Conservation (phyloP, 129 eudicot species). For the Flaveria trinervia region DNA sequence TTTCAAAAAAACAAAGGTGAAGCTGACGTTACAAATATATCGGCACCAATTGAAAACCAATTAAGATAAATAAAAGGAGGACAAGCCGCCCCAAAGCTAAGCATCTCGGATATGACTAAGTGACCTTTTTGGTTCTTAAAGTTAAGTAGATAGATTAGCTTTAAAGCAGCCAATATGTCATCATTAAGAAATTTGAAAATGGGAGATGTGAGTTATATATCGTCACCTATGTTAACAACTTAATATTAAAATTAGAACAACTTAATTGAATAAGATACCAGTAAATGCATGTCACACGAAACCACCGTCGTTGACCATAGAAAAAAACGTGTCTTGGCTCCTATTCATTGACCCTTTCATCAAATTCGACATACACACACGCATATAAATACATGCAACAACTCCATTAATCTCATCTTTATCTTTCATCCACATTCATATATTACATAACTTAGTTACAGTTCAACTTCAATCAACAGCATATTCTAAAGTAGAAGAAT, state of each 20-base stretch:
- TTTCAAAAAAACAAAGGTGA: no score
- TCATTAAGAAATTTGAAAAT: no score
- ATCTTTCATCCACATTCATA: background rate
- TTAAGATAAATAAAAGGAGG: no score
- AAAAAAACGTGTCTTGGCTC: constrained; percentile 22
- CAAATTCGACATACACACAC: background rate
- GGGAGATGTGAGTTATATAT: no score
- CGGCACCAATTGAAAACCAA: no score
- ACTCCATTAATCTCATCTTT: background rate
- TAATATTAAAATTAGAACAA: background rate
- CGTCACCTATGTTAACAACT: background rate
- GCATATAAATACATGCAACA: background rate
- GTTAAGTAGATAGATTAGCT: no score
- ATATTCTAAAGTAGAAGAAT: background rate
- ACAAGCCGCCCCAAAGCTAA: no score
- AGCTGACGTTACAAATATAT: no score
- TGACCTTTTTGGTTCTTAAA: no score
- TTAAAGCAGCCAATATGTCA: no score
- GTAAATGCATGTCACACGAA: constrained; percentile 21
- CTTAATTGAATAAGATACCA: constrained; percentile 11
- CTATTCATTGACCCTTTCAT: constrained; percentile 23
- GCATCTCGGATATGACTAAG: no score
- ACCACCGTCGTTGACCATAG: constrained; percentile 30
- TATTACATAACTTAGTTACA: background rate
- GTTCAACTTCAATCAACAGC: background rate